Evolutionary conservation across 2,329 filamentous ascomycete species (phyloP).

Genomic region (Xenoacremonium recifei): DNA sequence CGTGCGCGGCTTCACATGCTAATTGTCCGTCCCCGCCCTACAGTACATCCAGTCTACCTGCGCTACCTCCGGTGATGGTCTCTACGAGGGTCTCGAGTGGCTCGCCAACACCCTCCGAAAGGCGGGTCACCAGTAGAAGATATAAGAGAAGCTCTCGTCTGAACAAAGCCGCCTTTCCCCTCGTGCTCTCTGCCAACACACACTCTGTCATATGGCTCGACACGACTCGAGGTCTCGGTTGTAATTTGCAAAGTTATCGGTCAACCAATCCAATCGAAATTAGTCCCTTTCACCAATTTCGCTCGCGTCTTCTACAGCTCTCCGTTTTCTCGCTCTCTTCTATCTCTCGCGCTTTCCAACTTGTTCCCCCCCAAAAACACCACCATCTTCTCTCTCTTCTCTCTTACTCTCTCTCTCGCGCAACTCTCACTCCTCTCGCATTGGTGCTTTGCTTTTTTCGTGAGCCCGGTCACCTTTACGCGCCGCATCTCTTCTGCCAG

Average conservation of each 20-base stretch:
- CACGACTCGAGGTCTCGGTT: constrained; percentile 52
- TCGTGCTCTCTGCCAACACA: constrained; percentile 40
- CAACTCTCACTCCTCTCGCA: too few species aligned
- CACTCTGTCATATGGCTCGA: constrained; percentile 40
- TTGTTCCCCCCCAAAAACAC: too few species aligned
- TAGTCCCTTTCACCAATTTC: constrained; percentile 35
- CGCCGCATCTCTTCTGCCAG: constrained; percentile 21
- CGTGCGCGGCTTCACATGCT: constrained; percentile 14
- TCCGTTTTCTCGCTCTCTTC: too few species aligned
- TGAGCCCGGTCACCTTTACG: constrained; percentile 27
- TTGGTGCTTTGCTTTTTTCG: constrained; percentile 29
- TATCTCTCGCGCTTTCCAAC: too few species aligned
- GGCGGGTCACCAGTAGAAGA: constrained; percentile 61
- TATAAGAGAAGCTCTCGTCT: constrained; percentile 29
- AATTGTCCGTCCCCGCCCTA: constrained; percentile 19
- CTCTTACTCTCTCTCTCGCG: constrained; percentile 22
- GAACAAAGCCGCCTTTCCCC: constrained; percentile 32
- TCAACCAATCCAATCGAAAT: constrained; percentile 58
- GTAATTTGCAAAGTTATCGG: constrained; percentile 56
- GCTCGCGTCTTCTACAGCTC: too few species aligned
- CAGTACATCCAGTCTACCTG: constrained; percentile 99
- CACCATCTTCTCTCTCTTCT: too few species aligned
- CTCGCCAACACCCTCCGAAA: constrained; percentile 81
- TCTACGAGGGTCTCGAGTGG: constrained; percentile 98
- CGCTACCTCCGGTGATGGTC: constrained; percentile 97